phyloP scores from a whole-genome alignment of 2,329 filamentous ascomycete genomes.

The Talaromyces funiculosus region DNA sequence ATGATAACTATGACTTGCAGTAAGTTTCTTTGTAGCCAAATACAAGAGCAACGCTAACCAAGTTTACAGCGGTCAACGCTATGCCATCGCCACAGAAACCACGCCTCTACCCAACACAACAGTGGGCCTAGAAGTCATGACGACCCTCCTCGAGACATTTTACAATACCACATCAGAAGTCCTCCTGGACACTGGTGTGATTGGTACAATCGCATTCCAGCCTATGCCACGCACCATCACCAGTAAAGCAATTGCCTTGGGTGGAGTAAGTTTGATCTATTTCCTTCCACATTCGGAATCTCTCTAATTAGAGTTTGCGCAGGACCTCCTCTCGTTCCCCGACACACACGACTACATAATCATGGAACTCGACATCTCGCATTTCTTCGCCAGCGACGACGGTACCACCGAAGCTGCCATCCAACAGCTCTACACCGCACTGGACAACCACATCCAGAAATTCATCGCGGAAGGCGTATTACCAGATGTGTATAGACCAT shows the following conservation, averaged over 20 bases:
- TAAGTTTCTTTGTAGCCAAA: too few relatives aligned
- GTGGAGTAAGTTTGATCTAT: slow-evolving; percentile 27
- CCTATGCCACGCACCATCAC: slow-evolving; percentile 32
- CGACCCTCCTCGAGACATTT: slow-evolving; percentile 30
- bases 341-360: slow-evolving; percentile 39
- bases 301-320: neutral
- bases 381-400: slow-evolving; percentile 30
- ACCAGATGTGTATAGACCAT: slow-evolving; percentile 37
- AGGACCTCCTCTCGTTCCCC: slow-evolving; percentile 39
- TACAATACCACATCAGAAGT: slow-evolving; percentile 26
- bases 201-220: slow-evolving; percentile 34
- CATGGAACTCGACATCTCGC: slow-evolving; percentile 43
- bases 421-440: slow-evolving; percentile 33
- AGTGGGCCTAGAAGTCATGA: slow-evolving; percentile 26
- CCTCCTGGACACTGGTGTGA: slow-evolving; percentile 22
- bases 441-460: slow-evolving; percentile 29
- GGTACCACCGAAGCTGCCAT: slow-evolving; percentile 35
- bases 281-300: neutral
- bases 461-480: slow-evolving; percentile 31
- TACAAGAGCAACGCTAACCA: too few relatives aligned
- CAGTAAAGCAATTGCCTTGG: slow-evolving; percentile 28
- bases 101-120: slow-evolving; percentile 30
- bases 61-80: slow-evolving; percentile 31
- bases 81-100: slow-evolving; percentile 37
- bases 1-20: slow-evolving; percentile 36